These are phyloP conservation scores for Gomphus bonarii DNA, from an alignment of 1,284 basidiomycete genomes.

Conservation along the genomic window DNA sequence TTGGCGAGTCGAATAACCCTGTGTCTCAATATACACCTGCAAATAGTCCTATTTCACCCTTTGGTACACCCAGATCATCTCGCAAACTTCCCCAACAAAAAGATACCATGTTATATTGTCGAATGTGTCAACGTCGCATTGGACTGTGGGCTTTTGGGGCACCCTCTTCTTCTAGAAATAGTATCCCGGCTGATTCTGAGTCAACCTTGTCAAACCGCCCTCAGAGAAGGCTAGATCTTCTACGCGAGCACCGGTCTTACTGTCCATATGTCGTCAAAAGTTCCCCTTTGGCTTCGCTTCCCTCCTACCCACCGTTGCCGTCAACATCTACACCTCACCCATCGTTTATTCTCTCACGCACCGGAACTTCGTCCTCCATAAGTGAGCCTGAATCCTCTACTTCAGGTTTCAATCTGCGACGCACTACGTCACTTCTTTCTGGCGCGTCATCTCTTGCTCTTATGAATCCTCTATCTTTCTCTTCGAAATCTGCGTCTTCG, in stretches of 20 bases:
- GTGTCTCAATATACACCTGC: slow-evolving; percentile 25
- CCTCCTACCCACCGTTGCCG: slow-evolving; percentile 22
- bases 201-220: slow-evolving; percentile 18
- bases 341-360: slow-evolving; percentile 12
- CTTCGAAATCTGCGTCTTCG: not conserved
- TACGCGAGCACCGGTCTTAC: slow-evolving; percentile 71
- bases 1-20: slow-evolving; percentile 21
- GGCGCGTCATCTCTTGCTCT: slow-evolving; percentile 8
- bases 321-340: slow-evolving; percentile 17
- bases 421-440: slow-evolving; percentile 3
- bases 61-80: slow-evolving; percentile 10
- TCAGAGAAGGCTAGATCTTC: slow-evolving; percentile 54
- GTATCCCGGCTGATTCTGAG: slow-evolving; percentile 9
- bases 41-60: slow-evolving; percentile 7
- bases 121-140: slow-evolving; percentile 61
- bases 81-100: slow-evolving; percentile 4
- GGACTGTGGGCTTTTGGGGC: slow-evolving; percentile 64
- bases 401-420: not conserved
- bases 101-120: slow-evolving; percentile 44
- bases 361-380: slow-evolving; percentile 23
- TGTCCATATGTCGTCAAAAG: slow-evolving; percentile 71
- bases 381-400: slow-evolving; percentile 15
- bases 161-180: slow-evolving; percentile 22
- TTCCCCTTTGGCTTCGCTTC: slow-evolving; percentile 49
- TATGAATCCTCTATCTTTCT: slow-evolving; percentile 1